Conservation (phyloP, 2,329 filamentous ascomycete species). For the Dothidotthia symphoricarpi region DNA sequence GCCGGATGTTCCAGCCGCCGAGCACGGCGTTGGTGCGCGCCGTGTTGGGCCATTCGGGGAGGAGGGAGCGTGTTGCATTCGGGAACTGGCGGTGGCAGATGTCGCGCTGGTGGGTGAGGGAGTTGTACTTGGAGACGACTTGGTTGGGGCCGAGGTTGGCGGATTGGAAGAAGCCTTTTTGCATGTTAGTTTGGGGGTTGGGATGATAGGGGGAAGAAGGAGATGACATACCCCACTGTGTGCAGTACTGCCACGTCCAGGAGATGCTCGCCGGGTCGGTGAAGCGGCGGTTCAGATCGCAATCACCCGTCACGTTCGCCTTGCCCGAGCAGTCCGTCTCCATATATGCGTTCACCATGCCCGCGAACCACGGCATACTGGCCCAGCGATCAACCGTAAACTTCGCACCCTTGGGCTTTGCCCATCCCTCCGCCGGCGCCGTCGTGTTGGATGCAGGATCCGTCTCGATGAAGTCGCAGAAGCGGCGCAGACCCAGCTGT, state of each 20-base stretch:
- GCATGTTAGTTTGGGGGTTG: constrained; percentile 4
- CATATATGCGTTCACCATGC: constrained; percentile 42
- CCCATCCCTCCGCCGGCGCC: constrained; percentile 45
- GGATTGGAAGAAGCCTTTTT: constrained; percentile 47
- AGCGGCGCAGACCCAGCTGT: constrained; percentile 34
- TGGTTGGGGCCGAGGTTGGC: constrained; percentile 51
- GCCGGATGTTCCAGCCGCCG: constrained; percentile 54
- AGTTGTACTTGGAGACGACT: constrained; percentile 50
- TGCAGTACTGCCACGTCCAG: constrained; percentile 56
- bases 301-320: constrained; percentile 28
- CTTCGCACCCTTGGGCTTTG: constrained; percentile 42
- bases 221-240: constrained; percentile 46
- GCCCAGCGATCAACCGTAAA: constrained; percentile 46
- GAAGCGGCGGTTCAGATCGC: constrained; percentile 40
- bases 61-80: constrained; percentile 37
- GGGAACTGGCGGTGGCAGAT: constrained; percentile 53
- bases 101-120: constrained; percentile 45
- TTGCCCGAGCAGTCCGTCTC: constrained; percentile 44
- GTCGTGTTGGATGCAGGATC: constrained; percentile 40
- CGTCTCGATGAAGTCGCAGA: constrained; percentile 51
- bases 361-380: constrained; percentile 40
- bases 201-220: background rate
- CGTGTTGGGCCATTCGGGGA: constrained; percentile 45
- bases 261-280: constrained; percentile 42
- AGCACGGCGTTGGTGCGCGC: constrained; percentile 45